Base-by-base conservation (phyloP, 768 basidiomycete species). In the Termitomyces sp. region DNA sequence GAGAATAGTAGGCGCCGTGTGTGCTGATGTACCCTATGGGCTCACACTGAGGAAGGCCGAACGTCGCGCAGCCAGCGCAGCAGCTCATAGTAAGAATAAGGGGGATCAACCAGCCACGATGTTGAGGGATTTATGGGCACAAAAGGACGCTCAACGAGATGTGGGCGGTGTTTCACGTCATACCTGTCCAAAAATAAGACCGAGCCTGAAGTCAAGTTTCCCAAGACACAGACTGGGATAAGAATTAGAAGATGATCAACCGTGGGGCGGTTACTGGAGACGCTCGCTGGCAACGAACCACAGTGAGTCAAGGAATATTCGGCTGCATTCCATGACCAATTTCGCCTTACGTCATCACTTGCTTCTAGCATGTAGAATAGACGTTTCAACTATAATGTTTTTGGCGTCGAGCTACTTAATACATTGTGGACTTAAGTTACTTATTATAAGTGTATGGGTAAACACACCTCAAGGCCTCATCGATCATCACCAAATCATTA, bases 1-100 rank as follows among this genome's bases (percentile, higher is more conserved):
- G 68, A 59, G 73, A 68, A 52, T 81, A 78, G 69, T 85, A 87
- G 46, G 81, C 77, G 9, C 75, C 78, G 38, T 76, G 72, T 1
- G 74, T 67, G 54, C 69, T 69, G 38, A 80, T 74, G 9, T 66
- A 65, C 12, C 86, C 85, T 0, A 63, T 74, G 7, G 83, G 82
- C 60, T 80, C 76, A 52, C 81, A 81, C 2, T 76, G 70, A 8
- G 85, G 75, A 15, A 80, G 62, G 12, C 73, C 74, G 12, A 80
- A 80, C 65, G 74, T 78, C 33, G 67, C 68, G 62, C 83, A 82
- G 48, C 79, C 66, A 16, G 72, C 69, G 57, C 75, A 76, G 36
- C n/a, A 60, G 42, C 58, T 62, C 61, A 60, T 62, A 12, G 57
- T 58, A 13, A 44, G 49, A 53, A 40, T 33, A 53, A 60, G 58